These are phyloP conservation scores for Phytophthora capsici DNA, from an alignment of 352 stramenopile species.

Conservation along the genomic window DNA sequence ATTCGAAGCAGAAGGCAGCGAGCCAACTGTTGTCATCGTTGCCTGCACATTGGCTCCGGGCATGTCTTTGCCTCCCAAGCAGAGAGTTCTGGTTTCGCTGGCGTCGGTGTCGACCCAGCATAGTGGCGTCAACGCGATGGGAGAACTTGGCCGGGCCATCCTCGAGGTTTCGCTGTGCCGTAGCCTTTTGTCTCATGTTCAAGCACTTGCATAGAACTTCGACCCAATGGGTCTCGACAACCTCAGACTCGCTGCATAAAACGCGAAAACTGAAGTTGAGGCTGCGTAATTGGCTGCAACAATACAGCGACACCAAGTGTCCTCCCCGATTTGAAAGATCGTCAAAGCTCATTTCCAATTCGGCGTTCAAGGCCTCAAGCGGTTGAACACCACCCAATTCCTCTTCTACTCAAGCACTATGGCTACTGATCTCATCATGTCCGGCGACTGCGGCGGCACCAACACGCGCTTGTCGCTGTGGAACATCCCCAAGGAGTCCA, in stretches of 20 bases:
- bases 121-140: slow-evolving; percentile 5
- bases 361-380: slow-evolving; percentile 16
- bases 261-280: slow-evolving; percentile 37
- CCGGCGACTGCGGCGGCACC: slow-evolving; percentile 95
- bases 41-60: neutral
- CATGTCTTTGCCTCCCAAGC: slow-evolving; percentile 6
- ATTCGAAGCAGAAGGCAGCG: neutral
- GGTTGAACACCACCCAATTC: neutral
- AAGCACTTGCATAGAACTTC: neutral
- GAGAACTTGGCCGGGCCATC: neutral
- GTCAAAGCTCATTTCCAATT: slow-evolving; percentile 3
- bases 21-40: slow-evolving; percentile 14
- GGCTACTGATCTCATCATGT: slow-evolving; percentile 69
- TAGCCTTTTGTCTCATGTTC: slow-evolving; percentile 9
- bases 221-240: slow-evolving; percentile 19
- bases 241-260: slow-evolving; percentile 23
- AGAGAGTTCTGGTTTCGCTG: neutral
- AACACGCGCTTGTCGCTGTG: slow-evolving; percentile 94
- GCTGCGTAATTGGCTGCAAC: slow-evolving; percentile 6
- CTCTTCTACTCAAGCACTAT: slow-evolving; percentile 14
- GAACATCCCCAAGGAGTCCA: slow-evolving; percentile 57
- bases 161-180: neutral
- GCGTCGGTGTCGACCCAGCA: neutral
- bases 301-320: slow-evolving; percentile 7
- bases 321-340: slow-evolving; percentile 21